A percentile compares a stretch with the other conserved stretches of the same genome.
phyloP scores from a whole-genome alignment of 2,329 filamentous ascomycete species.

The Capronia americana region DNA sequence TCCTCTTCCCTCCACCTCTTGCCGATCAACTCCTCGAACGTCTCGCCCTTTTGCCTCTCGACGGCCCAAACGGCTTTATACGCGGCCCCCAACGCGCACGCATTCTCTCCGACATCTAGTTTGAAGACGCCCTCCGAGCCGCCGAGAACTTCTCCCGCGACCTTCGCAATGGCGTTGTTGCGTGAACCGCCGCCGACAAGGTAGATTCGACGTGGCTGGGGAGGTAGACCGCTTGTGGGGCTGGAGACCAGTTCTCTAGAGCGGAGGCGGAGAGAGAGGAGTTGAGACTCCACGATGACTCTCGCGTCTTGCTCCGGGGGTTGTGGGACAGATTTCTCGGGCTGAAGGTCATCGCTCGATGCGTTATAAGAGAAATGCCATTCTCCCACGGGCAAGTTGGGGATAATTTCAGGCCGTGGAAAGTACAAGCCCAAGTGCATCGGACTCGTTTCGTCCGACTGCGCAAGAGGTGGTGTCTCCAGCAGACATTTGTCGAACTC shows the following conservation, averaged over 20 bases:
- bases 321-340: conserved; percentile 61
- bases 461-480: conserved; percentile 71
- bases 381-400: conserved; percentile 82
- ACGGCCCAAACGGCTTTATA: conserved; percentile 96
- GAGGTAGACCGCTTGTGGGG: conserved; percentile 65
- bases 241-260: conserved; percentile 74
- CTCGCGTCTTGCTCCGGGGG: conserved; percentile 75
- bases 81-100: conserved; percentile 89
- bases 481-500: conserved; percentile 78
- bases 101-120: conserved; percentile 92
- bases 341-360: conserved; percentile 58
- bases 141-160: conserved; percentile 87
- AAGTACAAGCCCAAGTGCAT: conserved; percentile 94
- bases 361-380: conserved; percentile 77
- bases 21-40: conserved; percentile 87
- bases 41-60: conserved; percentile 70
- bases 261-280: conserved; percentile 86
- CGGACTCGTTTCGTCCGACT: conserved; percentile 59
- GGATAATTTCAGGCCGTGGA: conserved; percentile 91
- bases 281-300: conserved; percentile 90
- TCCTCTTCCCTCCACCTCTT: conserved; percentile 83
- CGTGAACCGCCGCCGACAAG: conserved; percentile 90
- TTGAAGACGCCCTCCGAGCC: conserved; percentile 89
- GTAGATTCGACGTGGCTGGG: conserved; percentile 88
- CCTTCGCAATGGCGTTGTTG: conserved; percentile 85